Evolutionary conservation across 2,329 filamentous ascomycete species (phyloP).

Genomic region (Aspergillus ruber): DNA sequence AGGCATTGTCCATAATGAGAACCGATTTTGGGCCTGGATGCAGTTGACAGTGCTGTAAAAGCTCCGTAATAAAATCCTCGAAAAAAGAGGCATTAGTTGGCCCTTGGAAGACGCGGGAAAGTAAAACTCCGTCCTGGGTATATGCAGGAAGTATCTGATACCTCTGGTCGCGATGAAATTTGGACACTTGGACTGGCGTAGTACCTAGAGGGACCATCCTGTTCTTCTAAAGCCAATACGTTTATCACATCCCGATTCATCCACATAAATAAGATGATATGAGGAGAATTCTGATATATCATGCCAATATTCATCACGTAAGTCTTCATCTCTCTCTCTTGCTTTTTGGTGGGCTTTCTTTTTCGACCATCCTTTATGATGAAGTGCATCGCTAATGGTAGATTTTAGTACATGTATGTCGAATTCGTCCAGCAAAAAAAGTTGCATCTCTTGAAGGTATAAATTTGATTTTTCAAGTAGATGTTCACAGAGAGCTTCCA

Average conservation of each 20-base stretch:
- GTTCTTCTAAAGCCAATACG: too few species aligned
- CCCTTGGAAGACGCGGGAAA: not conserved
- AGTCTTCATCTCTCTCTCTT: slow-evolving; percentile 23
- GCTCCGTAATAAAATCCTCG: not conserved
- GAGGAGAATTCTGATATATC: too few species aligned
- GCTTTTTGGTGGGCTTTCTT: slow-evolving; percentile 26
- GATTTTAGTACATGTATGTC: slow-evolving; percentile 8
- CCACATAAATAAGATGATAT: too few species aligned
- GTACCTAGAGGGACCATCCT: too few species aligned
- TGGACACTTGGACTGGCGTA: slow-evolving; percentile 20
- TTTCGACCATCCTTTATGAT: slow-evolving; percentile 21
- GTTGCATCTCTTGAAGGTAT: too few species aligned
- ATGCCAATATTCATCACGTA: too few species aligned
- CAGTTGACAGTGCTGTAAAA: not conserved
- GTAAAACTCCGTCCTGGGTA: not conserved
- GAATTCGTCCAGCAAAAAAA: slow-evolving; percentile 16
- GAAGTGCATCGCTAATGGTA: slow-evolving; percentile 20
- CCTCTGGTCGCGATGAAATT: slow-evolving; percentile 11
- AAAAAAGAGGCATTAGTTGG: not conserved
- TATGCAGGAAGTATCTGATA: not conserved
- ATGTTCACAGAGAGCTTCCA: too few species aligned
- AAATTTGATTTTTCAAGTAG: too few species aligned
- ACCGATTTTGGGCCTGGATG: too few species aligned
- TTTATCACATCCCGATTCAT: too few species aligned
- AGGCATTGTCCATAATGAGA: too few species aligned